Percentiles rank a stretch among this genome's conserved stretches.
Evolutionary conservation across 352 stramenopile genomes (phyloP).

Genomic region (Phytophthora palmivora): DNA sequence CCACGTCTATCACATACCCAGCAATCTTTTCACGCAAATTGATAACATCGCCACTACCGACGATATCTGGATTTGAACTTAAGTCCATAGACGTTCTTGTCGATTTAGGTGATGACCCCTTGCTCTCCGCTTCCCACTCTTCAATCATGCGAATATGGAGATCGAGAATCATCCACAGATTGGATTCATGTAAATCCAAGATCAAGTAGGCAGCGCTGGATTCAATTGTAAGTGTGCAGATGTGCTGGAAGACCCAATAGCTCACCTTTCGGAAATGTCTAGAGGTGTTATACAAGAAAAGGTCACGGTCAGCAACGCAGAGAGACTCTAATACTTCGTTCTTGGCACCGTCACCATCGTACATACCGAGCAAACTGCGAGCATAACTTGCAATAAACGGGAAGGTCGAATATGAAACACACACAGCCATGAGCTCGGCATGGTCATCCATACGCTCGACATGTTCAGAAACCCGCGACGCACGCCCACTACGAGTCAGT

Average conservation of each 20-base stretch:
- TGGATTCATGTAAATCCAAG: constrained; percentile 81
- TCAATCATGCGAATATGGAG: constrained; percentile 78
- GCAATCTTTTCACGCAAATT: constrained; percentile 56
- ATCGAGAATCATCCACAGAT: constrained; percentile 84
- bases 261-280: constrained; percentile 81
- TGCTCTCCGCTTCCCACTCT: constrained; percentile 50
- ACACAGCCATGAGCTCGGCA: constrained; percentile 73
- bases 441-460: constrained; percentile 79
- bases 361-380: constrained; percentile 72
- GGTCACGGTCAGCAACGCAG: constrained; percentile 58
- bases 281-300: constrained; percentile 73
- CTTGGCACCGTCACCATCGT: constrained; percentile 71
- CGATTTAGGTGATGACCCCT: constrained; percentile 5
- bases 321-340: constrained; percentile 65
- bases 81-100: constrained; percentile 7
- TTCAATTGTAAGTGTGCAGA: constrained; percentile 75
- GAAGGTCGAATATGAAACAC: constrained; percentile 84
- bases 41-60: constrained; percentile 4
- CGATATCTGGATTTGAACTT: constrained; percentile 3
- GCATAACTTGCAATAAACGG: constrained; percentile 89
- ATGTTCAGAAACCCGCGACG: constrained; percentile 62
- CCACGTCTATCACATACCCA: constrained; percentile 69
- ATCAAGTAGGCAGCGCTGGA: constrained; percentile 84
- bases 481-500: constrained; percentile 66
- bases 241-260: constrained; percentile 84